Conservation (phyloP, 1,139 yeast genomes). For the Yamadazyma atlantica region DNA sequence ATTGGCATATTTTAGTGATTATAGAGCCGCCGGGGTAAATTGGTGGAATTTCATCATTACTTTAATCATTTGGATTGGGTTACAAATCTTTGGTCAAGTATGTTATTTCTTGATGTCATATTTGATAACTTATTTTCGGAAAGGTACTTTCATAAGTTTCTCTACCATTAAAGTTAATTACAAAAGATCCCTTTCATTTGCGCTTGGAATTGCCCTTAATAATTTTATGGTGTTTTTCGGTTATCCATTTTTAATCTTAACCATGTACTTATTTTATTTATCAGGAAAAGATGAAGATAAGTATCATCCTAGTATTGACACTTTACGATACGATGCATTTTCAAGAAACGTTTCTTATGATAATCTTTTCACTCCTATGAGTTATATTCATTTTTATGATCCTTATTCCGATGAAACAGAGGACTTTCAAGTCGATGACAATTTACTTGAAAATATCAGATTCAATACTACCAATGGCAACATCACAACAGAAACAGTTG, state of each 20-base stretch:
- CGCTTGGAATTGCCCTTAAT: slow-evolving; percentile 34
- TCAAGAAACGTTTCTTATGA: slow-evolving; percentile 27
- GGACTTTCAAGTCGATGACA: slow-evolving; percentile 5
- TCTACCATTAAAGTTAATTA: slow-evolving; percentile 10
- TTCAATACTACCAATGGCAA: slow-evolving; percentile 3
- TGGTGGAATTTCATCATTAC: slow-evolving; percentile 49
- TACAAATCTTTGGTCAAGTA: slow-evolving; percentile 22
- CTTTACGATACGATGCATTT: slow-evolving; percentile 25
- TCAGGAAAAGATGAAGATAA: slow-evolving; percentile 19
- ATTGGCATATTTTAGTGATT: slow-evolving; percentile 29
- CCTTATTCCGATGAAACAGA: slow-evolving; percentile 2
- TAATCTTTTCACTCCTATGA: slow-evolving; percentile 20
- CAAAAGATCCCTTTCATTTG: slow-evolving; percentile 25
- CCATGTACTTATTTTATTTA: slow-evolving; percentile 36
- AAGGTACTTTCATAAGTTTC: slow-evolving; percentile 1
- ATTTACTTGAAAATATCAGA: slow-evolving; percentile 1
- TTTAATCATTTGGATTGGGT: slow-evolving; percentile 28
- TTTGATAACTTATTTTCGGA: slow-evolving; percentile 2
- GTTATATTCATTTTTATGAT: slow-evolving; percentile 8
- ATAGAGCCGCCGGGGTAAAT: slow-evolving; percentile 22
- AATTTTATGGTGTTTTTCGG: slow-evolving; percentile 38
- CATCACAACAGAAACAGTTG: slow-evolving; percentile 2
- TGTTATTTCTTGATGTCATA: slow-evolving; percentile 7
- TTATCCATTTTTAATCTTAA: slow-evolving; percentile 46
- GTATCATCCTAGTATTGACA: slow-evolving; percentile 16